Conservation (phyloP, 2,329 filamentous ascomycete genomes). For the Arthrobotrys iridis region DNA sequence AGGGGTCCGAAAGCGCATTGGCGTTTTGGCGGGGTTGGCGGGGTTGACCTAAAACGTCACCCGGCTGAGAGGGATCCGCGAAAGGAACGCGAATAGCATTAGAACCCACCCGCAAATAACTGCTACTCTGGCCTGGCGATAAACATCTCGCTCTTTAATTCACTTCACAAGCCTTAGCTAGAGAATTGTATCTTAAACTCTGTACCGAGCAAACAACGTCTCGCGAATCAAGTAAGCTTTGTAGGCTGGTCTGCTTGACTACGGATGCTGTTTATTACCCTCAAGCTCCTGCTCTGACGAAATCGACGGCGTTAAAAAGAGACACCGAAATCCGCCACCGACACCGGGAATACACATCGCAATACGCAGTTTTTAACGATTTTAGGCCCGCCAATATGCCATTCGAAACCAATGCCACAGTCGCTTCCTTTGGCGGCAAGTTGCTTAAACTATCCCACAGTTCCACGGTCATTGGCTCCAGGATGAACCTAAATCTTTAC, state of each 20-base stretch:
- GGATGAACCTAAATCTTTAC: slow-evolving; percentile 94
- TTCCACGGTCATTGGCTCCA: slow-evolving; percentile 79
- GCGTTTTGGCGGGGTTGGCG: slow-evolving; percentile 34
- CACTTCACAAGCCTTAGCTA: not conserved
- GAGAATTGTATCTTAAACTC: not conserved
- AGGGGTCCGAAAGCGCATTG: slow-evolving; percentile 38
- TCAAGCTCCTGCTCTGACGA: not conserved
- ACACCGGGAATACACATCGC: not conserved
- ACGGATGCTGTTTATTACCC: not conserved
- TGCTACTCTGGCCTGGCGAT: not conserved
- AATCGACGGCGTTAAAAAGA: not conserved
- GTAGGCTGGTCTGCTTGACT: not conserved
- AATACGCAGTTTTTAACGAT: not conserved
- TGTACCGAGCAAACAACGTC: not conserved
- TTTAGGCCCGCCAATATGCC: slow-evolving; percentile 9
- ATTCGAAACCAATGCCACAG: slow-evolving; percentile 88
- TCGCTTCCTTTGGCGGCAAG: slow-evolving; percentile 91
- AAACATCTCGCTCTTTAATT: not conserved
- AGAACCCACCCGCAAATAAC: not conserved
- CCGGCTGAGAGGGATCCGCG: slow-evolving; percentile 11
- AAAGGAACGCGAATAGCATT: slow-evolving; percentile 31
- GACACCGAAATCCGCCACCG: not conserved
- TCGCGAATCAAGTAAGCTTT: not conserved
- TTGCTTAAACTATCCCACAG: slow-evolving; percentile 92
- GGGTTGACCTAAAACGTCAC: slow-evolving; percentile 30